phyloP scores from a whole-genome alignment of 2,329 filamentous ascomycete genomes.

The Leptographium procerum region DNA sequence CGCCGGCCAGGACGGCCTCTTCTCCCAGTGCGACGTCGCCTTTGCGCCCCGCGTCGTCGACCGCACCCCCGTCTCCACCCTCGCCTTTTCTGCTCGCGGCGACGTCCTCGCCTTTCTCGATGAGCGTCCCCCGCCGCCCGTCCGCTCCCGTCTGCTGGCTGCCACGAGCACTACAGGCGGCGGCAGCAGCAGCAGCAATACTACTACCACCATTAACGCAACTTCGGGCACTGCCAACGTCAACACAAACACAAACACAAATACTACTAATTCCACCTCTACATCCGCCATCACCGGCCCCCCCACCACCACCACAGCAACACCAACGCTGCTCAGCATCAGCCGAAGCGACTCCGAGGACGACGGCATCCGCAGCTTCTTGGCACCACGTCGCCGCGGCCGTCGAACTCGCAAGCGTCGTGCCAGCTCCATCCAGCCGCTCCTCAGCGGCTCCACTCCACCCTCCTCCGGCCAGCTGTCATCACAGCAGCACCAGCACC shows the following conservation, averaged over 20 bases:
- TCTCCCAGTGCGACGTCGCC: constrained; percentile 54
- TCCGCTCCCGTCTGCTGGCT: constrained; percentile 18
- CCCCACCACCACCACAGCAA: constrained; percentile 14
- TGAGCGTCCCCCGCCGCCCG: constrained; percentile 38
- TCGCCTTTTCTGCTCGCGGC: constrained; percentile 48
- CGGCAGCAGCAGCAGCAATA: too few relatives aligned
- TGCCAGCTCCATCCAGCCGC: constrained; percentile 27
- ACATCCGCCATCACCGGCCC: constrained; percentile 26
- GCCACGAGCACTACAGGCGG: neutral
- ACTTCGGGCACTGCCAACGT: neutral
- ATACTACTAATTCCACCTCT: too few relatives aligned
- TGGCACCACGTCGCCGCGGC: constrained; percentile 33
- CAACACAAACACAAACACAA: too few relatives aligned
- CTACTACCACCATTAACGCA: neutral
- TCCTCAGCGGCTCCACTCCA: constrained; percentile 38
- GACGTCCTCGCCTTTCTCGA: constrained; percentile 52
- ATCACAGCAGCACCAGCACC: constrained; percentile 14
- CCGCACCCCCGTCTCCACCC: constrained; percentile 47
- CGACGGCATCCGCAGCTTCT: constrained; percentile 49
- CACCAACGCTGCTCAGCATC: constrained; percentile 35
- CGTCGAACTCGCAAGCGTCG: constrained; percentile 27
- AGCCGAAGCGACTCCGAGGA: constrained; percentile 56
- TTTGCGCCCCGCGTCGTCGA: constrained; percentile 54
- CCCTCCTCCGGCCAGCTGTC: constrained; percentile 20
- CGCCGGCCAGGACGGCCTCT: constrained; percentile 48